Conservation (phyloP, 495 filamentous ascomycete genomes). For the Aspergillus mulundensis region DNA sequence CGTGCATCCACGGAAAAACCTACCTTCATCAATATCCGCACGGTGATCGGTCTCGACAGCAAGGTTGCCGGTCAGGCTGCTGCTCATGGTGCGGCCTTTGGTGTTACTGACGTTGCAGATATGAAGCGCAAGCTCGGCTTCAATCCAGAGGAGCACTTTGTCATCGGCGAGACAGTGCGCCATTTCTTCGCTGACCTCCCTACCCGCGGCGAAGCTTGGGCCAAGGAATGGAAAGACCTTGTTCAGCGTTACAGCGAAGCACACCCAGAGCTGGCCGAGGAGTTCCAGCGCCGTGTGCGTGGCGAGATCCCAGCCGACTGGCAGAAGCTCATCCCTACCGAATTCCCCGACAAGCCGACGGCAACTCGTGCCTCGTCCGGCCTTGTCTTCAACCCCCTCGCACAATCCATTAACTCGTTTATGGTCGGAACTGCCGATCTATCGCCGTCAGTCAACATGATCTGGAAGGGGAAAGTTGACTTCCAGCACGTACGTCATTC, state of each 20-base stretch:
- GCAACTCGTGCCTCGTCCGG: conserved; percentile 48
- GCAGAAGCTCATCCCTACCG: conserved; percentile 40
- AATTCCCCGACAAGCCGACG: conserved; percentile 44
- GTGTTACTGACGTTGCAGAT: conserved; percentile 38
- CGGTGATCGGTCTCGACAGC: conserved; percentile 53
- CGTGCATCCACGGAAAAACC: conserved; percentile 45
- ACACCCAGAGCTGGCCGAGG: conserved; percentile 43
- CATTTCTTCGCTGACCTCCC: conserved; percentile 47
- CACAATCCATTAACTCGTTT: conserved; percentile 41
- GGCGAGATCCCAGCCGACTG: conserved; percentile 45
- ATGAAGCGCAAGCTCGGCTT: conserved; percentile 48
- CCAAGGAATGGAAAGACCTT: conserved; percentile 43
- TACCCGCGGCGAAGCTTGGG: conserved; percentile 35
- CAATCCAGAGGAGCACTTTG: conserved; percentile 41
- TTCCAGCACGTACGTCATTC: conserved; percentile 44
- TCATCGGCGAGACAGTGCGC: conserved; percentile 42
- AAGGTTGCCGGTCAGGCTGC: conserved; percentile 44
- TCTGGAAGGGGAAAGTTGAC: conserved; percentile 49
- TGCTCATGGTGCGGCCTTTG: conserved; percentile 52
- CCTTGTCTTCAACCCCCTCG: conserved; percentile 48
- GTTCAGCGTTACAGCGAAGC: conserved; percentile 35
- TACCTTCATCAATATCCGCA: conserved; percentile 57
- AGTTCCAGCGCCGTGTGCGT: conserved; percentile 43
- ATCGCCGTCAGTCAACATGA: conserved; percentile 55
- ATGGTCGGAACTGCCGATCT: conserved; percentile 60